Evolutionary conservation across 495 filamentous ascomycete genomes (phyloP).

Genomic region (Lophiostoma macrostomum): DNA sequence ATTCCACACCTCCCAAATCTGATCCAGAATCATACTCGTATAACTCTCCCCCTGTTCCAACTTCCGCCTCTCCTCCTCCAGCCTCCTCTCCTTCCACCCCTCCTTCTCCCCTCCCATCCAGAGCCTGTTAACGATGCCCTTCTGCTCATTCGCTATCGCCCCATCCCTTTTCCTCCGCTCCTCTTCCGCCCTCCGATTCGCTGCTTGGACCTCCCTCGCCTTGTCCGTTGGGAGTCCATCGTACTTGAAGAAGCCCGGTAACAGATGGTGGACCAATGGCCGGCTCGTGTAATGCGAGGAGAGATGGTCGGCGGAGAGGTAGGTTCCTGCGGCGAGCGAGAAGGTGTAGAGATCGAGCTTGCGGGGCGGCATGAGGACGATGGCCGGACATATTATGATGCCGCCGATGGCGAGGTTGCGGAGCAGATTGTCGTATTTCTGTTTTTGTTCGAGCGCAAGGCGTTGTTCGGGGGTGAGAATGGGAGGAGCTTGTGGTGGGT

Average conservation of each 20-base stretch:
- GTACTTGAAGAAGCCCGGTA: conserved; percentile 18
- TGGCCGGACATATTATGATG: conserved; percentile 65
- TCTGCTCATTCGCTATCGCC: conserved; percentile 42
- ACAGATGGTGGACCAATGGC: conserved; percentile 41
- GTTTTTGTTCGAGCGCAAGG: conserved; percentile 22
- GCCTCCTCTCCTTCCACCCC: conserved; percentile 70
- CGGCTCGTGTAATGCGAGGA: conserved; percentile 58
- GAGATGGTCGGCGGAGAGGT: conserved; percentile 65
- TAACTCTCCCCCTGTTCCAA: conserved; percentile 56
- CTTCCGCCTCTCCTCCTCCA: conserved; percentile 57
- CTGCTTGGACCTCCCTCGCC: conserved; percentile 52
- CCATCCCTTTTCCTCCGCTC: conserved; percentile 31
- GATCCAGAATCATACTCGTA: conserved; percentile 75
- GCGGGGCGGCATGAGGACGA: conserved; percentile 73
- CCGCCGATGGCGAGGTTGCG: conserved; percentile 61
- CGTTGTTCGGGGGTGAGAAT: conserved; percentile 31
- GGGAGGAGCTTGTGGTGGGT: no score
- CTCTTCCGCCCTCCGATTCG: conserved; percentile 33
- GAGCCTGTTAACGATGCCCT: conserved; percentile 49
- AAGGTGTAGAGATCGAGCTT: conserved; percentile 70
- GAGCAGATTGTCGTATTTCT: conserved; percentile 50
- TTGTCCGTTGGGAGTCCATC: conserved; percentile 44
- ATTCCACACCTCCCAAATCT: conserved; percentile 80
- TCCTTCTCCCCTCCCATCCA: conserved; percentile 64
- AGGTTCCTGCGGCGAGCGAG: conserved; percentile 57